Conservation (phyloP, 345 rosid genomes). For the Nasturtium officinale region DNA sequence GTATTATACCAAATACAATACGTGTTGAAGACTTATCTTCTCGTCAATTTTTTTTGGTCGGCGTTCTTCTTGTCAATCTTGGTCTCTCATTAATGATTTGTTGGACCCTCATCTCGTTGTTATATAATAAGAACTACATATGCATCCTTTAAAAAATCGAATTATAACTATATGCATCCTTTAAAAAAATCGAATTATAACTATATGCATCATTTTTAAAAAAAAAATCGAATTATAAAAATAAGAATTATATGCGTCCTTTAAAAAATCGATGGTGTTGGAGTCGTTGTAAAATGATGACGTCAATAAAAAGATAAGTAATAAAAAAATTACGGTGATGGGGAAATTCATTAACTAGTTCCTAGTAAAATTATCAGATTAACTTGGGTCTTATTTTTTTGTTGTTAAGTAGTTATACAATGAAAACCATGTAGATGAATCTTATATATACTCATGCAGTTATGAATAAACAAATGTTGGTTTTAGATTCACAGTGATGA, state of each 20-base stretch:
- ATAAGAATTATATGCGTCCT: no score
- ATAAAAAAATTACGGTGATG: background rate
- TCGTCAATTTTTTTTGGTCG: background rate
- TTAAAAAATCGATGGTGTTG: background rate
- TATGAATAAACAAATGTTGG: background rate
- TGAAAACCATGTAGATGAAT: background rate
- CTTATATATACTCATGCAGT: no score
- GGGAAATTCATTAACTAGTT: background rate
- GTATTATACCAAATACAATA: slow-evolving; percentile 23
- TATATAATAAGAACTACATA: no score
- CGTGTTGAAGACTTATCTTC: slow-evolving; percentile 35
- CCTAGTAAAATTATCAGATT: background rate
- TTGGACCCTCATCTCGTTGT: slow-evolving; percentile 2
- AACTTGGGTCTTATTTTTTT: background rate
- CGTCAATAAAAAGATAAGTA: background rate
- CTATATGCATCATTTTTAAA: no score
- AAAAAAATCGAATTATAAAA: no score
- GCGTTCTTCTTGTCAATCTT: slow-evolving; percentile 22
- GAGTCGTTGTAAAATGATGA: background rate
- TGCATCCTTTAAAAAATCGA: no score
- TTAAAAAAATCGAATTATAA: no score
- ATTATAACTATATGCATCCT: no score
- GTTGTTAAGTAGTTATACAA: background rate
- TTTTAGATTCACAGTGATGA: background rate
- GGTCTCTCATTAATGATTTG: slow-evolving; percentile 26